Evolutionary conservation across 768 basidiomycete genomes (phyloP).

Genomic region (Holtermannia corniformis): DNA sequence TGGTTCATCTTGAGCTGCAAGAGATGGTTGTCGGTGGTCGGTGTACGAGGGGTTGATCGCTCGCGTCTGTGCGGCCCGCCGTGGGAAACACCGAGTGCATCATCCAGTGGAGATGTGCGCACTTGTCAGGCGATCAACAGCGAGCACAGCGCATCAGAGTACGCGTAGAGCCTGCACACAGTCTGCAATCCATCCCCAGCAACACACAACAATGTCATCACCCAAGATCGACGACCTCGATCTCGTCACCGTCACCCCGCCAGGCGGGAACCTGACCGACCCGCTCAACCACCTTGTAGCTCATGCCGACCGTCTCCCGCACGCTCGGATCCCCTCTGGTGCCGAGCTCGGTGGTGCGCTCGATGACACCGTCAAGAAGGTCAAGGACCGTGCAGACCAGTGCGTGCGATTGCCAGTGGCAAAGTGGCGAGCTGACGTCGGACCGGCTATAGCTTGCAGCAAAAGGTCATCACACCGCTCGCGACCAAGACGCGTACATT

Average conservation of each 20-base stretch:
- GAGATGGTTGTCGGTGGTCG: not conserved
- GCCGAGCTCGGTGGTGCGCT: slow-evolving; percentile 17
- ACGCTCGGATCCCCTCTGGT: not conserved
- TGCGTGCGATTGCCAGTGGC: slow-evolving; percentile 4
- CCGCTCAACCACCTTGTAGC: not conserved
- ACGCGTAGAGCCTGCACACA: not conserved
- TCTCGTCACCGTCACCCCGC: slow-evolving; percentile 17
- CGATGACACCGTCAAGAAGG: slow-evolving; percentile 23
- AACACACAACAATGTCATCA: not conserved
- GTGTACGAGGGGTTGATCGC: not conserved
- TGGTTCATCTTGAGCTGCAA: slow-evolving; percentile 23
- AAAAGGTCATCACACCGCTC: slow-evolving; percentile 11
- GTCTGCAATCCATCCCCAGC: not conserved
- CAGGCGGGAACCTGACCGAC: no score
- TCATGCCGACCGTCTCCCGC: not conserved
- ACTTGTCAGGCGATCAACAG: no score
- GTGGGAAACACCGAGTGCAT: not conserved
- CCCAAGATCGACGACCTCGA: slow-evolving; percentile 9
- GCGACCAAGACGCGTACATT: slow-evolving; percentile 24
- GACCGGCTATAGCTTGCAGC: slow-evolving; percentile 24
- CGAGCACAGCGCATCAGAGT: no score
- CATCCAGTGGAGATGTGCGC: no score
- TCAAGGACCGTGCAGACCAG: slow-evolving; percentile 25
- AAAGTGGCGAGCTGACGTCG: not conserved
- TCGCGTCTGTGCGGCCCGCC: not conserved